Conservation (phyloP, 2,329 filamentous ascomycete genomes). For the Calycina herbarum region DNA sequence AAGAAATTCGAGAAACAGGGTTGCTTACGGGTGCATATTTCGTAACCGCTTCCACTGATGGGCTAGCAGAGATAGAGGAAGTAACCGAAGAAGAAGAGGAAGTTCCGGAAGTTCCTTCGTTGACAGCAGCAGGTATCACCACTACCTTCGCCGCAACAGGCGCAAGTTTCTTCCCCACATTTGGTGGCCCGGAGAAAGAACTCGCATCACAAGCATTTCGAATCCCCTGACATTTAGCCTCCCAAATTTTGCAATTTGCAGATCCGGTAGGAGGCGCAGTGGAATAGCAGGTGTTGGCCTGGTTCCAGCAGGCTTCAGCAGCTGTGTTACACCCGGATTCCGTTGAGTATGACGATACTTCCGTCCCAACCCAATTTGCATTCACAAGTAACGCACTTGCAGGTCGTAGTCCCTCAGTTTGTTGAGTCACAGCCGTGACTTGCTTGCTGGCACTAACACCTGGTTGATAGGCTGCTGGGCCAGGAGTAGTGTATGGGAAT, state of each 20-base stretch:
- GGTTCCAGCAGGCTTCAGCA: slow-evolving; percentile 56
- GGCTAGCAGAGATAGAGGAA: background rate
- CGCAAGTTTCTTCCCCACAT: slow-evolving; percentile 42
- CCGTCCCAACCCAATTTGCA: slow-evolving; percentile 70
- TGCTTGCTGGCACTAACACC: slow-evolving; percentile 13
- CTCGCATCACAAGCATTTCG: slow-evolving; percentile 45
- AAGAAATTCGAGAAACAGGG: background rate
- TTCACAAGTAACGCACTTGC: slow-evolving; percentile 61
- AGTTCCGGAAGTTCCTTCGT: background rate
- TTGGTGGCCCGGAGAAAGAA: slow-evolving; percentile 50
- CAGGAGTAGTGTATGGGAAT: slow-evolving; percentile 56
- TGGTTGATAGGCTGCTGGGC: slow-evolving; percentile 45
- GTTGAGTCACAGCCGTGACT: slow-evolving; percentile 26
- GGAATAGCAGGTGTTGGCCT: slow-evolving; percentile 60
- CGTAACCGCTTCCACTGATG: background rate
- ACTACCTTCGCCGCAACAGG: background rate
- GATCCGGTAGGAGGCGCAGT: slow-evolving; percentile 58
- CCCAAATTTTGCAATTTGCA: slow-evolving; percentile 61
- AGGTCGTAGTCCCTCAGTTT: slow-evolving; percentile 54
- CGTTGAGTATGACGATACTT: slow-evolving; percentile 57
- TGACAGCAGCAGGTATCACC: background rate
- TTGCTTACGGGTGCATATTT: background rate
- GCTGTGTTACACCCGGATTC: slow-evolving; percentile 61
- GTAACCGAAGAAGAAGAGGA: background rate
- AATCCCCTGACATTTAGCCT: slow-evolving; percentile 57